Percentiles rank a stretch among this genome's conserved stretches.
phyloP scores from a whole-genome alignment of 1,139 yeast species.

The Tardiomyces digboiensis region DNA sequence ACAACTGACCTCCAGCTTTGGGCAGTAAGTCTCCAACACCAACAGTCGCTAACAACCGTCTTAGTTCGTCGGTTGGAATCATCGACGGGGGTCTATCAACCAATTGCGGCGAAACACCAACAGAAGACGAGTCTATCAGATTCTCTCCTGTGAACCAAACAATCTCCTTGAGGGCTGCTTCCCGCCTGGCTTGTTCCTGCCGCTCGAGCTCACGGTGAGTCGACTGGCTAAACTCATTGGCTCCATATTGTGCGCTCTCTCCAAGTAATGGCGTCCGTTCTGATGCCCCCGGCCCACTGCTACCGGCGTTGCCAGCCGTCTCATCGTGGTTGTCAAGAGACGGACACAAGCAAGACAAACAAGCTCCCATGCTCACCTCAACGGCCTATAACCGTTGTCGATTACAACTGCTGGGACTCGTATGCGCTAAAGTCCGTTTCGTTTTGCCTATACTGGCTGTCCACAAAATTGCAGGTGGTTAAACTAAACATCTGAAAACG shows the following conservation, averaged over 20 bases:
- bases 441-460: too few species aligned
- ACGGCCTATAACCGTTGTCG: too few species aligned
- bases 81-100: not conserved
- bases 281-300: too few species aligned
- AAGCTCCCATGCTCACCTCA: not conserved
- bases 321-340: too few species aligned
- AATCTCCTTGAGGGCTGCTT: not conserved
- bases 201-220: not conserved
- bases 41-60: not conserved
- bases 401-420: too few species aligned
- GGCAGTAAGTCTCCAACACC: not conserved
- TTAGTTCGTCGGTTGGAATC: not conserved
- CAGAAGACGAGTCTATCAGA: not conserved
- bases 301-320: too few species aligned
- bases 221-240: not conserved
- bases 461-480: too few species aligned
- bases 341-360: not conserved
- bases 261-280: not conserved
- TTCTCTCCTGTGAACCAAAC: not conserved
- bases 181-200: not conserved
- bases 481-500: too few species aligned
- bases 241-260: not conserved
- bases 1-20: not conserved
- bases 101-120: not conserved
- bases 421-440: too few species aligned